These are phyloP conservation scores for Cladosporium sp. DNA, from an alignment of 2,329 filamentous ascomycete genomes.

Conservation along the genomic window DNA sequence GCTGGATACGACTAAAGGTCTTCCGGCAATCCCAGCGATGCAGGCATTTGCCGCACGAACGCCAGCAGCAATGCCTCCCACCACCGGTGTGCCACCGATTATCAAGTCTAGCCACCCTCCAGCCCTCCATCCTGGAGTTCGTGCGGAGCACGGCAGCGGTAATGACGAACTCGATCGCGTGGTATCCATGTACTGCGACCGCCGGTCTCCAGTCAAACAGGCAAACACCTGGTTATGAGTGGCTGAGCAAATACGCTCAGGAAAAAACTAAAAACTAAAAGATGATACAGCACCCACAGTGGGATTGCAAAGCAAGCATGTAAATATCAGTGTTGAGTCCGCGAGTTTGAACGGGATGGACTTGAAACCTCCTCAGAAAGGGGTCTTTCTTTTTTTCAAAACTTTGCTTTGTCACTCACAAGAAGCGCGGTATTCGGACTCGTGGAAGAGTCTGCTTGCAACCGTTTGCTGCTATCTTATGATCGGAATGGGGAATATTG, in stretches of 20 bases:
- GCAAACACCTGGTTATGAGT: slow-evolving; percentile 6
- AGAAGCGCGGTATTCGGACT: neutral
- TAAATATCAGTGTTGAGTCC: neutral
- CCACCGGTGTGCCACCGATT: neutral
- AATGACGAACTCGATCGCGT: slow-evolving; percentile 11
- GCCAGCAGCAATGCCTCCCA: neutral
- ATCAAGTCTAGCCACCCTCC: neutral
- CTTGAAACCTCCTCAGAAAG: neutral
- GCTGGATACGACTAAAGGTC: slow-evolving; percentile 55
- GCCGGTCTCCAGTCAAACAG: neutral
- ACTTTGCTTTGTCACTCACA: neutral
- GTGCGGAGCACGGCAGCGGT: neutral
- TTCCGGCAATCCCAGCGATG: neutral
- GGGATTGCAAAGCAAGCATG: slow-evolving; percentile 10
- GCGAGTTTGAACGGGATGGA: neutral
- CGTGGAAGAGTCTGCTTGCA: too few relatives aligned
- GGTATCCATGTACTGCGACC: slow-evolving; percentile 10
- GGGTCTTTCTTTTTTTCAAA: neutral
- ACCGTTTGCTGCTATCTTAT: too few relatives aligned
- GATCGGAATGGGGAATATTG: neutral
- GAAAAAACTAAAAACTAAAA: neutral
- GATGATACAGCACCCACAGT: slow-evolving; percentile 9
- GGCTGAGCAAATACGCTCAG: neutral
- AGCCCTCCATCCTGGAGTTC: neutral
- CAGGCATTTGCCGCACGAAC: neutral